phyloP scores from a whole-genome alignment of 1,139 yeast species.

The Candida tunisiensis region DNA sequence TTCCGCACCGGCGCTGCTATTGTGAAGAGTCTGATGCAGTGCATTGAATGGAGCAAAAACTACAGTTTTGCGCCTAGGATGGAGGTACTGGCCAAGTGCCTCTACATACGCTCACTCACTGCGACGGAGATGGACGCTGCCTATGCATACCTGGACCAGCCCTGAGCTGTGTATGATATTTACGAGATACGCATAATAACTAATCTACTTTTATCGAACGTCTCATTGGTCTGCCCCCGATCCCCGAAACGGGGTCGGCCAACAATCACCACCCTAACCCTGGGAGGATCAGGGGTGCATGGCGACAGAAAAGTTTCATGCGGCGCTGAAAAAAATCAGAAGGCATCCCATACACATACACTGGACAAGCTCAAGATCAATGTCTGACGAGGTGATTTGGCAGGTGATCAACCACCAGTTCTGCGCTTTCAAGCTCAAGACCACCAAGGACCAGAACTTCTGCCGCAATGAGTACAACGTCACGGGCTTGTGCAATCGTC shows the following conservation, averaged over 20 bases:
- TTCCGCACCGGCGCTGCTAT: constrained; percentile 64
- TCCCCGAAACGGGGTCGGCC: no score
- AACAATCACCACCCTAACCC: no score
- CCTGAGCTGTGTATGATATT: no score
- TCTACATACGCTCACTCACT: constrained; percentile 61
- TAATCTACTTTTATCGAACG: no score
- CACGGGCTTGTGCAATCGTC: constrained; percentile 77
- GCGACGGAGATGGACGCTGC: constrained; percentile 52
- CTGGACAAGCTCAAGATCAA: no score
- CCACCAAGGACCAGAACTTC: constrained; percentile 65
- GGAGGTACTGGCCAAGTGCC: constrained; percentile 64
- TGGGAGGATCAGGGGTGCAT: no score
- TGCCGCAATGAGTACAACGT: constrained; percentile 84
- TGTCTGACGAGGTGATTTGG: constrained; percentile 34
- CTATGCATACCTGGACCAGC: no score
- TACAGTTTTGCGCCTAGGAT: constrained; percentile 33
- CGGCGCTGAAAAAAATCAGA: no score
- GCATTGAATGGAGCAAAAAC: constrained; percentile 70
- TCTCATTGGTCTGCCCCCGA: no score
- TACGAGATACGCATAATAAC: no score
- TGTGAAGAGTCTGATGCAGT: constrained; percentile 62
- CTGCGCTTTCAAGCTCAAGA: constrained; percentile 73
- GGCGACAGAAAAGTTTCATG: no score
- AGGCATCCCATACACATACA: no score
- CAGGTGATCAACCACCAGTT: constrained; percentile 80